phyloP scores from a whole-genome alignment of 768 basidiomycete genomes.

The Lactarius tabidus region DNA sequence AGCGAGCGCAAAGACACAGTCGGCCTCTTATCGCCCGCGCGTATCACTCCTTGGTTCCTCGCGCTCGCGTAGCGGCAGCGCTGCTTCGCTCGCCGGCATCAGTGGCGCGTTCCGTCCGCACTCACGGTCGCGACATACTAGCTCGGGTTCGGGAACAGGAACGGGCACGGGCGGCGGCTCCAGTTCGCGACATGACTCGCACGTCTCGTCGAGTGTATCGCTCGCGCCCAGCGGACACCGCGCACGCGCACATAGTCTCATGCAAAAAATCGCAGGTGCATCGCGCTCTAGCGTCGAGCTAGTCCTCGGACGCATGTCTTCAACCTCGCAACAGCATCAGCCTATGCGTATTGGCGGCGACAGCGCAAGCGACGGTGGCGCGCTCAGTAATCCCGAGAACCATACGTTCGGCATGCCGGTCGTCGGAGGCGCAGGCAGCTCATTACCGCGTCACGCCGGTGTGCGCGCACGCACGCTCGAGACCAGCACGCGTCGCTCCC shows the following conservation, averaged over 20 bases:
- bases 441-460: conserved; percentile 29
- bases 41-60: conserved; percentile 35
- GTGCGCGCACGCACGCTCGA: conserved; percentile 12
- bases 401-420: conserved; percentile 70
- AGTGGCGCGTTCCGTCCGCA: conserved; percentile 27
- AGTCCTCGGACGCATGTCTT: conserved; percentile 34
- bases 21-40: conserved; percentile 53
- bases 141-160: conserved; percentile 20
- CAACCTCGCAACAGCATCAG: not conserved
- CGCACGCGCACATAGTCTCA: conserved; percentile 61
- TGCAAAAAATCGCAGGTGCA: conserved; percentile 59
- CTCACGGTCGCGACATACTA: conserved; percentile 13
- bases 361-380: conserved; percentile 43
- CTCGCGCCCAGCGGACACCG: conserved; percentile 37
- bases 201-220: conserved; percentile 26
- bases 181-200: conserved; percentile 31
- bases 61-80: conserved; percentile 39
- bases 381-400: conserved; percentile 55
- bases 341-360: conserved; percentile 15
- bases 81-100: conserved; percentile 46
- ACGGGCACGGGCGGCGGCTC: conserved; percentile 12
- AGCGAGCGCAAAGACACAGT: conserved; percentile 62
- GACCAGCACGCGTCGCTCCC: not conserved
- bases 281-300: conserved; percentile 59
- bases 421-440: conserved; percentile 34